These are phyloP conservation scores for Candida fluviatilis DNA, from an alignment of 805 yeast species.

Conservation along the genomic window DNA sequence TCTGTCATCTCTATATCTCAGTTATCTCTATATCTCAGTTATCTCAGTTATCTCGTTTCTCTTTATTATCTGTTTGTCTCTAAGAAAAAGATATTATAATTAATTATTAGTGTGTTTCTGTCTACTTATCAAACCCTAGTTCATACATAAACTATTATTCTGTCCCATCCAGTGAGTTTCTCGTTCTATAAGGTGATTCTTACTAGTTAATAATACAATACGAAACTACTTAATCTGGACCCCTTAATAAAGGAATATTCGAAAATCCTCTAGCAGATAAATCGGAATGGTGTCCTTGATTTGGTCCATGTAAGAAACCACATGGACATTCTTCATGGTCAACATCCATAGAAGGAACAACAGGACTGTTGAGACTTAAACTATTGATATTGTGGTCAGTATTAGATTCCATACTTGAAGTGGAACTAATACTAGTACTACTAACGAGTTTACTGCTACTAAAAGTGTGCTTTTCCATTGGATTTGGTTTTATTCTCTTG, in stretches of 20 bases:
- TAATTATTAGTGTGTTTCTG: no score
- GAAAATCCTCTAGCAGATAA: conserved; percentile 21
- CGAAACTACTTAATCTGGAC: conserved; percentile 26
- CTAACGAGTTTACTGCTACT: no score
- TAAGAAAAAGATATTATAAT: no score
- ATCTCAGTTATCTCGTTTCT: no score
- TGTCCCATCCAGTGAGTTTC: no score
- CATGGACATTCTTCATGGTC: conserved; percentile 19
- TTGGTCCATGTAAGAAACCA: conserved; percentile 27
- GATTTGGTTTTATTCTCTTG: not conserved
- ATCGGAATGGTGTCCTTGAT: conserved; percentile 21
- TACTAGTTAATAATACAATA: no score
- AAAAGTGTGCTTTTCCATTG: not conserved
- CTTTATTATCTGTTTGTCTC: no score
- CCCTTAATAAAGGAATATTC: conserved; percentile 18
- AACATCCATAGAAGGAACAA: conserved; percentile 1
- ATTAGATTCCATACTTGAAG: not conserved
- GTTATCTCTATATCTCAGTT: no score
- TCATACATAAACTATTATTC: no score
- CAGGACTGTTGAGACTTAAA: not conserved
- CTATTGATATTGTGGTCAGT: not conserved
- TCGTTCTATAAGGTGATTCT: no score
- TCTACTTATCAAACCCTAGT: no score
- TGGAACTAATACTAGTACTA: not conserved
- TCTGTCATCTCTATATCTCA: no score